Base-by-base conservation (phyloP, 805 yeast species). In the Cyberlindnera samutprakarnensis region DNA sequence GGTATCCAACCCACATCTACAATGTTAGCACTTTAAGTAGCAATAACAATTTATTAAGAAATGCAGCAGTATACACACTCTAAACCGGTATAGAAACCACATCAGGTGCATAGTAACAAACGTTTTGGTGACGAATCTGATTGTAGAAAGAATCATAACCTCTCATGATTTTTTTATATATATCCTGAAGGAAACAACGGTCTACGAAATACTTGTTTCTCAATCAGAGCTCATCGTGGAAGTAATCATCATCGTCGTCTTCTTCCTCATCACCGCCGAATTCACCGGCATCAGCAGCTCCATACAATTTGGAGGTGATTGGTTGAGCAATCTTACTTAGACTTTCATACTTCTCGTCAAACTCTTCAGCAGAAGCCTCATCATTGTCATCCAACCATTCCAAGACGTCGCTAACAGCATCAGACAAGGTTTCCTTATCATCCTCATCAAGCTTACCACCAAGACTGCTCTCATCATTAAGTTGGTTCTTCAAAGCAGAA, bases 331-430 rank as follows among this genome's bases (percentile, higher is more conserved):
- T 66, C 49, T 81, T 73, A 42, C 80, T 73, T 59, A 90, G 73
- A 54, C 81, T 65, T 50, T 82, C 88, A 64, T 75, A 84, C 66
- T 87, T 94, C 61, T 87, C 96, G 36, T 85, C 94, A 48, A 83
- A 81, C 54, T 92, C 98, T 62, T 88, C 96, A 52, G 81, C 73
- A 32, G 94, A 72, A 41, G 83, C 66, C 37, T 85, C 94, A 51
- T 70, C 76, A 62, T 83, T 76, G 53, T 81, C 95, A 50, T 86
- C 95, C 50, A 92, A 65, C 80, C 90, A 85, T 59, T 80, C 94
- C 45, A 81, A 63, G 28, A 85, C 75, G 59, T 92, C 98, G 57
- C 77, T 75, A 49, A 86, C 66, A 35, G 96, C 95, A 52, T 88
- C 96, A 45, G 70, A 63, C 50, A 90, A 66, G 46, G 90, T 71